phyloP scores from a whole-genome alignment of 2,329 filamentous ascomycete species.

The Trichophyton verrucosum region DNA sequence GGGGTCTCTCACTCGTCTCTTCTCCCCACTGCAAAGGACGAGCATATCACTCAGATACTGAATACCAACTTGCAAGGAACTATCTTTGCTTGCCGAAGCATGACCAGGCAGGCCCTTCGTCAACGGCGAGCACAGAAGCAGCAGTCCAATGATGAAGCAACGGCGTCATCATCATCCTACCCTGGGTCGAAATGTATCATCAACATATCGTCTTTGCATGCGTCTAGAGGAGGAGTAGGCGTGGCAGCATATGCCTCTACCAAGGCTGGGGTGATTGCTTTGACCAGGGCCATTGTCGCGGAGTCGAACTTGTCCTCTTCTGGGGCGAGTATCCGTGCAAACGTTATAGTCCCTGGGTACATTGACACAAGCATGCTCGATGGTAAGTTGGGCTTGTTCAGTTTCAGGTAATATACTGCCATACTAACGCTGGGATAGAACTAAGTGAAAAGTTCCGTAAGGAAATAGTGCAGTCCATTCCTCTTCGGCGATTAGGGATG shows the following conservation, averaged over 20 bases:
- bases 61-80: constrained; percentile 53
- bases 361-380: constrained; percentile 69
- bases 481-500: constrained; percentile 53
- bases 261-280: constrained; percentile 66
- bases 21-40: constrained; percentile 43
- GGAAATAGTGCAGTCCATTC: constrained; percentile 41
- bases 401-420: neutral
- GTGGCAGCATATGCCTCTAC: constrained; percentile 63
- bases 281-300: constrained; percentile 27
- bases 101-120: constrained; percentile 26
- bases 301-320: constrained; percentile 43
- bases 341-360: constrained; percentile 72
- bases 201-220: constrained; percentile 69
- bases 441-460: constrained; percentile 27
- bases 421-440: constrained; percentile 21
- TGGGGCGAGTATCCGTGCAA: constrained; percentile 59
- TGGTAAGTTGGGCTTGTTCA: constrained; percentile 38
- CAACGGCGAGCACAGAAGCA: constrained; percentile 18
- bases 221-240: constrained; percentile 52
- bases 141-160: constrained; percentile 34
- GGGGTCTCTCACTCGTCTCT: constrained; percentile 56
- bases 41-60: constrained; percentile 46
- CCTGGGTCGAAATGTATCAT: constrained; percentile 58
- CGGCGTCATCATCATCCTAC: constrained; percentile 25
- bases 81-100: constrained; percentile 28